Conservation (phyloP, 2,329 filamentous ascomycete genomes). For the Cucurbitaria berberidis region DNA sequence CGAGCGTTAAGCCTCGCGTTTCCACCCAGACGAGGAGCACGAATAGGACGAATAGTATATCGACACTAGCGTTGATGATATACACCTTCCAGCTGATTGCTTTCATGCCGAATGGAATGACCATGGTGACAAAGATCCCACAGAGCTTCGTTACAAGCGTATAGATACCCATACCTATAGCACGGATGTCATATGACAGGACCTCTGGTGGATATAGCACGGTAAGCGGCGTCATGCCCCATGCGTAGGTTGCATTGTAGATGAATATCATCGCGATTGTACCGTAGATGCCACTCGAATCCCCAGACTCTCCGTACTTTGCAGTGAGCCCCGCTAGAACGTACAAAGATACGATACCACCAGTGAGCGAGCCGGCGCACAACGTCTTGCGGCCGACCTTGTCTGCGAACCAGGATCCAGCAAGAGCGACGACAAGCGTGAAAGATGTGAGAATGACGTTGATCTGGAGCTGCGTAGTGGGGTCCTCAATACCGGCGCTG, state of each 20-base stretch:
- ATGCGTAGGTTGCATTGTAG: conserved; percentile 41
- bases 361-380: conserved; percentile 13
- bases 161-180: conserved; percentile 23
- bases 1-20: conserved; percentile 23
- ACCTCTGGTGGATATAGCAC: conserved; percentile 46
- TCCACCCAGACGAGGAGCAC: conserved; percentile 44
- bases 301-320: conserved; percentile 44
- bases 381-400: conserved; percentile 38
- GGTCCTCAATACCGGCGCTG: conserved; percentile 46
- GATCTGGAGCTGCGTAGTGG: conserved; percentile 47
- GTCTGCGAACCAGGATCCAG: conserved; percentile 45
- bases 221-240: conserved; percentile 40
- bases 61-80: conserved; percentile 25
- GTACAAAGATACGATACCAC: conserved; percentile 27
- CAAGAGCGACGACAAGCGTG: conserved; percentile 47
- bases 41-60: conserved; percentile 32
- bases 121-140: conserved; percentile 39
- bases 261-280: conserved; percentile 30
- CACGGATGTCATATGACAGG: conserved; percentile 40
- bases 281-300: conserved; percentile 50
- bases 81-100: conserved; percentile 33
- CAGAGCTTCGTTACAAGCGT: conserved; percentile 22
- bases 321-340: conserved; percentile 20
- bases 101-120: conserved; percentile 42
- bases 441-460: conserved; percentile 50